Evolutionary conservation across 805 yeast species (phyloP).

Genomic region (Zygotorulaspora chibaensis): DNA sequence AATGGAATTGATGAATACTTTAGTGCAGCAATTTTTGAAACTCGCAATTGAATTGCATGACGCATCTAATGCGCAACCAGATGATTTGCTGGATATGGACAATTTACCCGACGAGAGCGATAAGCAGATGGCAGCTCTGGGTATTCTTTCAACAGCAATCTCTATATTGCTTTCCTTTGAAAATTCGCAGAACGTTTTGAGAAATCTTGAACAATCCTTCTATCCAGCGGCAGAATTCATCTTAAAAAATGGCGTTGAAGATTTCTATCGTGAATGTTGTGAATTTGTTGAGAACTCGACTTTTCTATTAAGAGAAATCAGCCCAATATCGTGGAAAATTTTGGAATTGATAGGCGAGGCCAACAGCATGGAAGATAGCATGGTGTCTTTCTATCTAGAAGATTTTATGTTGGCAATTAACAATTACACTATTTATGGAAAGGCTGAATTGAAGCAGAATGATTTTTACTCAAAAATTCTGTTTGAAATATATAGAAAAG

Average conservation of each 20-base stretch:
- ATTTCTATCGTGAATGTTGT: slow-evolving; percentile 70
- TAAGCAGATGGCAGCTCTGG: slow-evolving; percentile 77
- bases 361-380: slow-evolving; percentile 38
- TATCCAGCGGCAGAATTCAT: slow-evolving; percentile 67
- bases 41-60: slow-evolving; percentile 68
- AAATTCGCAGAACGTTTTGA: slow-evolving; percentile 64
- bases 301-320: slow-evolving; percentile 53
- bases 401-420: slow-evolving; percentile 72
- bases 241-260: slow-evolving; percentile 59
- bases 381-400: slow-evolving; percentile 64
- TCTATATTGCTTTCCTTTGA: slow-evolving; percentile 82
- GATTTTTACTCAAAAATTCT: slow-evolving; percentile 47
- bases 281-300: slow-evolving; percentile 71
- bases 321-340: slow-evolving; percentile 72
- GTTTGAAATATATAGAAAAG: slow-evolving; percentile 45
- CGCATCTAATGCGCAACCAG: slow-evolving; percentile 45
- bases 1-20: slow-evolving; percentile 55
- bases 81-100: slow-evolving; percentile 35
- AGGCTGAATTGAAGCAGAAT: slow-evolving; percentile 44
- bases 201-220: slow-evolving; percentile 59
- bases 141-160: slow-evolving; percentile 74
- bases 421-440: slow-evolving; percentile 64
- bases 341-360: slow-evolving; percentile 47
- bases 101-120: slow-evolving; percentile 48
- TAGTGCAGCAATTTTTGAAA: slow-evolving; percentile 69